These are phyloP conservation scores for Xylariaceae sp. DNA, from an alignment of 2,329 filamentous ascomycete genomes.

Conservation along the genomic window DNA sequence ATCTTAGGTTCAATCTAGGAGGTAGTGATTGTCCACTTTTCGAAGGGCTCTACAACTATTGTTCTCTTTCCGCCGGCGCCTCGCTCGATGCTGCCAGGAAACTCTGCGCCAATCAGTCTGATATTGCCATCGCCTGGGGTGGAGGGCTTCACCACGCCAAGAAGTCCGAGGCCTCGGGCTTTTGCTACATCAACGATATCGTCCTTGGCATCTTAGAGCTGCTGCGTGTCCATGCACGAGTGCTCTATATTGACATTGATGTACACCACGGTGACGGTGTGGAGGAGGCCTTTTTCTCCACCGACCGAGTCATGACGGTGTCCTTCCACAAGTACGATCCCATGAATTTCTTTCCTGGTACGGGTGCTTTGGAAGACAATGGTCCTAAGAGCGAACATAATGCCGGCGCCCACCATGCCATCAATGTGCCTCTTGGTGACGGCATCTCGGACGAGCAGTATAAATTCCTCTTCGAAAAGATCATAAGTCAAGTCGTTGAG, in stretches of 20 bases:
- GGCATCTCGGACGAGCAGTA: conserved; percentile 92
- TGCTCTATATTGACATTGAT: conserved; percentile 97
- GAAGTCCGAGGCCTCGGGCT: conserved; percentile 87
- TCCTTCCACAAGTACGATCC: conserved; percentile 97
- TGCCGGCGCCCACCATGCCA: conserved; percentile 79
- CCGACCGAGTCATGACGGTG: conserved; percentile 86
- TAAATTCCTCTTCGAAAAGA: conserved; percentile 73
- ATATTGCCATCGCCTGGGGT: conserved; percentile 97
- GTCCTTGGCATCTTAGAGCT: conserved; percentile 90
- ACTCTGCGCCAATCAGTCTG: conserved; percentile 78
- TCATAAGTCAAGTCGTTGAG: conserved; percentile 74
- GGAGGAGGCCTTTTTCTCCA: conserved; percentile 89
- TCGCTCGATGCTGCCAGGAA: conserved; percentile 89
- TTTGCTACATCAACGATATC: conserved; percentile 99
- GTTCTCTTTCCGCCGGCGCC: conserved; percentile 85
- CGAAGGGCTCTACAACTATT: conserved; percentile 92
- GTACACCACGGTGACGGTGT: conserved; percentile 93
- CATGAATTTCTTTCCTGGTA: conserved; percentile 80
- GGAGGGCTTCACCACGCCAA: conserved; percentile 96
- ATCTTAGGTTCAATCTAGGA: conserved; percentile 76
- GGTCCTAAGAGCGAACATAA: conserved; percentile 80
- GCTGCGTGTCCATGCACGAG: conserved; percentile 76
- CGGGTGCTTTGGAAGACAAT: conserved; percentile 80
- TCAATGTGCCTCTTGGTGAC: conserved; percentile 87
- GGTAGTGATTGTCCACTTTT: conserved; percentile 96